Evolutionary conservation across 2,329 filamentous ascomycete genomes (phyloP).

Genomic region (Aureobasidium lini): DNA sequence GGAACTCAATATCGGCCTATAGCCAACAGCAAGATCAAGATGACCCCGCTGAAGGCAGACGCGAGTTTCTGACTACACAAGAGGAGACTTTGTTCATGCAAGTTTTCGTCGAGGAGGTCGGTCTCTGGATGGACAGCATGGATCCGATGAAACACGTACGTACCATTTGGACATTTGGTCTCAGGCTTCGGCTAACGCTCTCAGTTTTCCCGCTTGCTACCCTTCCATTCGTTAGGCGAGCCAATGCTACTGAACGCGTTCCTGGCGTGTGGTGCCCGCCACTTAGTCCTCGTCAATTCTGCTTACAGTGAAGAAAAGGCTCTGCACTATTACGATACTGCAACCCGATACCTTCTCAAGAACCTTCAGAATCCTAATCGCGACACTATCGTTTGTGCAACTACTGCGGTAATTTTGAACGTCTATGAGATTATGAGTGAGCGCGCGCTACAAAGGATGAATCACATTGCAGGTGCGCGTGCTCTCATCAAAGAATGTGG

Average conservation of each 20-base stretch:
- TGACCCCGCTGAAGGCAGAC: slow-evolving; percentile 38
- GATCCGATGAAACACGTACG: slow-evolving; percentile 68
- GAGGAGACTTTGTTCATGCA: slow-evolving; percentile 88
- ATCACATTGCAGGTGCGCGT: slow-evolving; percentile 76
- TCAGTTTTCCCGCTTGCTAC: slow-evolving; percentile 74
- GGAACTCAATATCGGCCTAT: slow-evolving; percentile 26
- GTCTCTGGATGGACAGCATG: slow-evolving; percentile 89
- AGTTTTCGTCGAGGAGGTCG: slow-evolving; percentile 84
- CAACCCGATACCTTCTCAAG: slow-evolving; percentile 68
- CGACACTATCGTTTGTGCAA: slow-evolving; percentile 76
- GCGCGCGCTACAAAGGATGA: slow-evolving; percentile 71
- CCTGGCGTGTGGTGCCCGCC: slow-evolving; percentile 78
- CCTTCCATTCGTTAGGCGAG: slow-evolving; percentile 71
- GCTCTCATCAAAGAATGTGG: slow-evolving; percentile 83
- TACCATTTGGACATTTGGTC: not conserved
- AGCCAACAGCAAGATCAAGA: slow-evolving; percentile 27
- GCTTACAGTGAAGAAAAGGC: slow-evolving; percentile 70
- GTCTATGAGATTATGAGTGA: slow-evolving; percentile 92
- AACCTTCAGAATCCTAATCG: slow-evolving; percentile 77
- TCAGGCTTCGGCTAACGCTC: not conserved
- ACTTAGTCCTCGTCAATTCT: slow-evolving; percentile 64
- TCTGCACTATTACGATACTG: slow-evolving; percentile 75
- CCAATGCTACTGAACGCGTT: slow-evolving; percentile 86
- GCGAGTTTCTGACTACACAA: slow-evolving; percentile 61
- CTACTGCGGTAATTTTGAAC: slow-evolving; percentile 79